Conservation (phyloP, 495 filamentous ascomycete species). For the Podospora appendiculata region DNA sequence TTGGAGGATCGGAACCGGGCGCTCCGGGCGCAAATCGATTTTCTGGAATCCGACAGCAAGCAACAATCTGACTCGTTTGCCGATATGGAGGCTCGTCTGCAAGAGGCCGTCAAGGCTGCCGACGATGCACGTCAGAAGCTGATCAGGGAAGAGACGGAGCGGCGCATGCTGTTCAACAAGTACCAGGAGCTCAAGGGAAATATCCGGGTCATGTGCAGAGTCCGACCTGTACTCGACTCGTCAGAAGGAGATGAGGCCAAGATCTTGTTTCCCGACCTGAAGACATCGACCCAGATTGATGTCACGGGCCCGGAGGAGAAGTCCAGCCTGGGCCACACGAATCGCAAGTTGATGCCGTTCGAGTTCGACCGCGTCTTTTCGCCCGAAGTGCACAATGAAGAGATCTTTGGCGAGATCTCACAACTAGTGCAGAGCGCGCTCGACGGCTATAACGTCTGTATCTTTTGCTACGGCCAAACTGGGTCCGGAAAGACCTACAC, state of each 20-base stretch:
- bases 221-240: constrained; percentile 66
- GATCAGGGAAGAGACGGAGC: constrained; percentile 81
- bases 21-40: constrained; percentile 71
- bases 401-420: constrained; percentile 94
- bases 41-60: constrained; percentile 80
- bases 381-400: constrained; percentile 64
- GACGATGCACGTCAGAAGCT: constrained; percentile 71
- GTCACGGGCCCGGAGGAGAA: constrained; percentile 77
- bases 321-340: constrained; percentile 68
- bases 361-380: constrained; percentile 91
- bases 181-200: constrained; percentile 99
- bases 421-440: constrained; percentile 94
- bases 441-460: constrained; percentile 98
- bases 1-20: constrained; percentile 69
- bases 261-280: constrained; percentile 72
- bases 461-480: constrained; percentile 98
- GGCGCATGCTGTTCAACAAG: constrained; percentile 92
- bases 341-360: constrained; percentile 73
- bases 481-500: constrained; percentile 95
- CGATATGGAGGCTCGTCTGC: constrained; percentile 65
- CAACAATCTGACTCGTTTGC: constrained; percentile 75
- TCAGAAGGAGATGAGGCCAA: constrained; percentile 53
- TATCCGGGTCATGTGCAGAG: constrained; percentile 95
- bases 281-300: constrained; percentile 78
- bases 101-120: constrained; percentile 63